Conservation (phyloP, 2,329 filamentous ascomycete genomes). For the Tolypocladium inflatum region DNA sequence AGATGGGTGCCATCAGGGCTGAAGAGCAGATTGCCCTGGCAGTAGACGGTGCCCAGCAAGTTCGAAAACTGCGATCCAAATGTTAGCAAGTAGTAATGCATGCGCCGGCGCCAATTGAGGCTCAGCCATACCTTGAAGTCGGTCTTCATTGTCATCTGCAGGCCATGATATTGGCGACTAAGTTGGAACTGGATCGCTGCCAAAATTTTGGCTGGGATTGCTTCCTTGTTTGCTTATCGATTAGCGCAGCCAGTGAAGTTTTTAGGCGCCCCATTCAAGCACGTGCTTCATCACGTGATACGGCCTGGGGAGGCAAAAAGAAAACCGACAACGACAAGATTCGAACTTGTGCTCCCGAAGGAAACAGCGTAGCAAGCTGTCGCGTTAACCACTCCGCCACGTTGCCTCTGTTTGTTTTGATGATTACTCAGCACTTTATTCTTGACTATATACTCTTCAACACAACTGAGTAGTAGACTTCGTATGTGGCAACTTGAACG, state of each 20-base stretch:
- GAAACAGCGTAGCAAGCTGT: not conserved
- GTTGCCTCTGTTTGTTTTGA: slow-evolving; percentile 3
- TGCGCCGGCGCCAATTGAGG: not conserved
- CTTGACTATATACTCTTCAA: not conserved
- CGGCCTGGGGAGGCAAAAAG: not conserved
- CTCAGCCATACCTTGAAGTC: slow-evolving; percentile 73
- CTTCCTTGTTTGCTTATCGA: slow-evolving; percentile 11
- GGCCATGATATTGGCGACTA: slow-evolving; percentile 19
- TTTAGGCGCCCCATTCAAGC: not conserved
- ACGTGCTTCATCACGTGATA: slow-evolving; percentile 6
- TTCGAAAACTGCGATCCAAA: slow-evolving; percentile 74
- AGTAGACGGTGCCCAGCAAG: slow-evolving; percentile 94
- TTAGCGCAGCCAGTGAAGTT: slow-evolving; percentile 1
- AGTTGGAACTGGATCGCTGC: slow-evolving; percentile 6
- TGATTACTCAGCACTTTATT: not conserved
- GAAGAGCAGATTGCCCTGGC: slow-evolving; percentile 94
- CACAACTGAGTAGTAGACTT: too few relatives aligned
- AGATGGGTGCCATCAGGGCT: slow-evolving; percentile 93
- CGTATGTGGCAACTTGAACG: too few relatives aligned
- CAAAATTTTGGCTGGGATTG: slow-evolving; percentile 16
- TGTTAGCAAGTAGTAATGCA: not conserved
- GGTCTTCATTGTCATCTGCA: slow-evolving; percentile 75
- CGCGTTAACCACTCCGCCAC: not conserved
- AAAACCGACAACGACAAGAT: not conserved
- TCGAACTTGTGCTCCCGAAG: not conserved